A percentile compares a stretch with the other conserved stretches of the same genome.
These are phyloP conservation scores for Claviceps arundinis DNA, from an alignment of 2,329 filamentous ascomycete species.

Conservation along the genomic window DNA sequence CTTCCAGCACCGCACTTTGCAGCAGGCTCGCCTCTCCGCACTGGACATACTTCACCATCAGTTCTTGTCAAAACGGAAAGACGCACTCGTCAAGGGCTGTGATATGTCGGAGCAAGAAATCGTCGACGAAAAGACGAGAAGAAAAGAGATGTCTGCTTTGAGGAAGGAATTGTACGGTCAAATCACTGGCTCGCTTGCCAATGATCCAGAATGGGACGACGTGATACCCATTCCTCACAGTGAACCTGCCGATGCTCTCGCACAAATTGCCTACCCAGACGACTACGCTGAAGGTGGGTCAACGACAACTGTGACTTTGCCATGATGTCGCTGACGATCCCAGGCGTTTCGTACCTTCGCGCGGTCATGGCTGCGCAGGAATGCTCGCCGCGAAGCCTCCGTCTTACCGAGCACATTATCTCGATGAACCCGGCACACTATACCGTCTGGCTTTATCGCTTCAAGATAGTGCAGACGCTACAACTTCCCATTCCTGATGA, in stretches of 20 bases:
- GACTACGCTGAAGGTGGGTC: constrained; percentile 67
- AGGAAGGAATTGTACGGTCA: constrained; percentile 40
- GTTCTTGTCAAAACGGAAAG: constrained; percentile 27
- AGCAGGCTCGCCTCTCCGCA: constrained; percentile 28
- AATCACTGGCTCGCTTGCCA: constrained; percentile 31
- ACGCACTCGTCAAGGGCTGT: constrained; percentile 12
- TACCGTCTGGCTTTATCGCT: constrained; percentile 95
- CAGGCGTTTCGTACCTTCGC: constrained; percentile 81
- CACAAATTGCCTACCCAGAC: constrained; percentile 81
- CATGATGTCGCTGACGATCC: constrained; percentile 1
- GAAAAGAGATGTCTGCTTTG: constrained; percentile 37
- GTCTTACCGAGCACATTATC: constrained; percentile 81
- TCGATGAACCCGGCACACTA: constrained; percentile 92
- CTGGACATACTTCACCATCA: constrained; percentile 30
- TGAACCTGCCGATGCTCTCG: constrained; percentile 73
- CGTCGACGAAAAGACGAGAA: constrained; percentile 31
- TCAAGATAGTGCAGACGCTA: constrained; percentile 59
- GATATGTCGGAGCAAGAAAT: constrained; percentile 26
- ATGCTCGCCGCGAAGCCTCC: constrained; percentile 62
- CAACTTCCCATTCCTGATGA: constrained; percentile 55
- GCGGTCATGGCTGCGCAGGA: constrained; percentile 87
- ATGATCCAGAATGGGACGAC: constrained; percentile 71
- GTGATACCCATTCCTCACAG: constrained; percentile 70
- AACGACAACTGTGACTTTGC: neutral
- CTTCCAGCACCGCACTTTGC: constrained; percentile 28